phyloP scores from a whole-genome alignment of 148 eudicot genomes.

The Bassia scoparia region DNA sequence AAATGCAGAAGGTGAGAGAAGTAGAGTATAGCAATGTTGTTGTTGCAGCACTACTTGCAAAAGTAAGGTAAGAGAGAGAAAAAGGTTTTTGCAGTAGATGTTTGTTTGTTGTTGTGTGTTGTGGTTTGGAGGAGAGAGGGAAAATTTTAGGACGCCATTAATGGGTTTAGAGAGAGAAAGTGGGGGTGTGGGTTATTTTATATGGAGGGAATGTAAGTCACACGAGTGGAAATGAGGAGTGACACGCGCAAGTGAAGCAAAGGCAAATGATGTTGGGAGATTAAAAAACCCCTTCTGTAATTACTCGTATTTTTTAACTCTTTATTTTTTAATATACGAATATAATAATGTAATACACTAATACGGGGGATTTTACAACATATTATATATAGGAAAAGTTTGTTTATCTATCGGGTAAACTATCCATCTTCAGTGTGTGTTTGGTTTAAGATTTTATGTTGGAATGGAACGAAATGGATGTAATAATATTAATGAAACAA shows the following conservation, averaged over 20 bases:
- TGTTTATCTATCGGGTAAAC: too few species aligned
- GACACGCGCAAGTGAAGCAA: conserved; percentile 4
- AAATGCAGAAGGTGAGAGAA: conserved; percentile 8
- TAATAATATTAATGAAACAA: too few species aligned
- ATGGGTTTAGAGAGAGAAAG: conserved; percentile 5
- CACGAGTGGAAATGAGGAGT: conserved; percentile 18
- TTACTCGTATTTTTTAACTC: too few species aligned
- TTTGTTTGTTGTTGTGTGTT: neutral
- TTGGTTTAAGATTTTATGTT: too few species aligned
- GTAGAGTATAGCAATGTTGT: neutral
- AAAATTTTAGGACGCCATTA: conserved; percentile 17
- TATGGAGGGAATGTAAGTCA: conserved; percentile 14
- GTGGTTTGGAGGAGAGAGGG: neutral
- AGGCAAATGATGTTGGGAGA: neutral
- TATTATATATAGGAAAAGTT: too few species aligned
- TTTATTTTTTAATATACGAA: too few species aligned
- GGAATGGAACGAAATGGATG: too few species aligned
- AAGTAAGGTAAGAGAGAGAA: neutral
- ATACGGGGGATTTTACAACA: too few species aligned
- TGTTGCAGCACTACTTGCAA: neutral
- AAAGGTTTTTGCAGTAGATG: neutral
- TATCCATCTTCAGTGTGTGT: too few species aligned
- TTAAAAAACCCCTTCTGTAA: neutral
- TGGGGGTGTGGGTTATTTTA: neutral
- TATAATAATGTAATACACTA: too few species aligned